A percentile compares a stretch with the other conserved stretches of the same genome.
These are phyloP conservation scores for Casuarina glauca DNA, from an alignment of 306 rosid genomes.

Conservation along the genomic window DNA sequence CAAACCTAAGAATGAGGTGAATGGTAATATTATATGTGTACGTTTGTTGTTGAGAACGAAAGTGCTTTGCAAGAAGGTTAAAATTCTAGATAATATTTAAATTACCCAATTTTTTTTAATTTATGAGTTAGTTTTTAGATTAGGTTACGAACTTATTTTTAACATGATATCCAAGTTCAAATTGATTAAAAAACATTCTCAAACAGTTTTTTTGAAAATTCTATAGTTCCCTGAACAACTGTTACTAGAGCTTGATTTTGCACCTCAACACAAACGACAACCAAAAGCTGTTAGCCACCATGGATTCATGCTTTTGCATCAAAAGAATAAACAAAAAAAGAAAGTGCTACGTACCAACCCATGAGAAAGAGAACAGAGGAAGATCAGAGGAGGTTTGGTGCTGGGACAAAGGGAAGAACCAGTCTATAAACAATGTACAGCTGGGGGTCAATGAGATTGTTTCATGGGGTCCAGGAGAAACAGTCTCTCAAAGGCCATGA, in stretches of 20 bases:
- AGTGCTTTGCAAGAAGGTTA: too few relatives aligned
- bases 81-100: too few relatives aligned
- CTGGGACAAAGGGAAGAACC: slow-evolving; percentile 3
- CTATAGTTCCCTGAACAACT: too few relatives aligned
- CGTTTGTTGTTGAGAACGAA: too few relatives aligned
- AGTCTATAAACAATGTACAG: slow-evolving; percentile 16
- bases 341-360: slow-evolving; percentile 29
- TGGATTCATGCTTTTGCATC: neutral
- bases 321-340: neutral
- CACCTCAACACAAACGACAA: slow-evolving; percentile 18
- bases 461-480: slow-evolving; percentile 42
- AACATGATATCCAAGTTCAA: too few relatives aligned
- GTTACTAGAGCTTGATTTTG: too few relatives aligned
- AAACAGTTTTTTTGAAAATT: too few relatives aligned
- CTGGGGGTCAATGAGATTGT: slow-evolving; percentile 35
- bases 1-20: slow-evolving; percentile 2
- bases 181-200: too few relatives aligned
- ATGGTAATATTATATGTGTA: too few relatives aligned
- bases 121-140: too few relatives aligned
- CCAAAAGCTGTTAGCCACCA: slow-evolving; percentile 24
- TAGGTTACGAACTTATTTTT: too few relatives aligned
- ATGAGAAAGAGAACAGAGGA: slow-evolving; percentile 12
- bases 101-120: too few relatives aligned
- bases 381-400: neutral
- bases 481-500: slow-evolving; percentile 30